Evolutionary conservation across 805 yeast genomes (phyloP).

Genomic region (Teunomyces stri): DNA sequence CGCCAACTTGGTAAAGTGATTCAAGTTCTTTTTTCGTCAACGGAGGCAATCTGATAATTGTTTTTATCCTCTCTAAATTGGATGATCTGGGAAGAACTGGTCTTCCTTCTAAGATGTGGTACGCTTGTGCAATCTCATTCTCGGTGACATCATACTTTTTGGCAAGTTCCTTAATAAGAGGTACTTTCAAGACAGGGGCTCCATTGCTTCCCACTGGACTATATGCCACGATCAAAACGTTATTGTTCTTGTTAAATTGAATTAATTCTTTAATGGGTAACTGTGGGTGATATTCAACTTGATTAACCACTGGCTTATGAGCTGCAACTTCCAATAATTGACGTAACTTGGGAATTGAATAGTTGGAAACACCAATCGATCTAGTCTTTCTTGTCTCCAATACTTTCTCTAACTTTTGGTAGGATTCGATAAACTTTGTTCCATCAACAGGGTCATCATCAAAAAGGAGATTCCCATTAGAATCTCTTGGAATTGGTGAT

Average conservation of each 20-base stretch:
- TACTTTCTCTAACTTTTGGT: slow-evolving; percentile 29
- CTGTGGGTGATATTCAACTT: slow-evolving; percentile 41
- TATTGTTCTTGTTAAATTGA: slow-evolving; percentile 33
- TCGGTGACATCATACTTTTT: slow-evolving; percentile 50
- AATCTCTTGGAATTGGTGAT: slow-evolving; percentile 36
- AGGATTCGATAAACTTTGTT: slow-evolving; percentile 27
- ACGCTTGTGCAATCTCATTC: slow-evolving; percentile 60
- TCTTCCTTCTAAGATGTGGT: slow-evolving; percentile 59
- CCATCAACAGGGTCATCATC: slow-evolving; percentile 37
- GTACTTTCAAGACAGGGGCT: slow-evolving; percentile 59
- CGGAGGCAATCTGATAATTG: slow-evolving; percentile 32
- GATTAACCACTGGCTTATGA: slow-evolving; percentile 53
- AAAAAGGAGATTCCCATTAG: slow-evolving; percentile 30
- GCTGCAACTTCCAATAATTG: slow-evolving; percentile 35
- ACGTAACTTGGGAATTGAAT: slow-evolving; percentile 26
- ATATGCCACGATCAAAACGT: slow-evolving; percentile 49
- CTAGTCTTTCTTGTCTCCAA: slow-evolving; percentile 35
- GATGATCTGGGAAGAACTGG: slow-evolving; percentile 68
- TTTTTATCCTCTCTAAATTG: slow-evolving; percentile 58
- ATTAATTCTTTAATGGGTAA: slow-evolving; percentile 40
- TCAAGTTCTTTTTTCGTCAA: slow-evolving; percentile 37
- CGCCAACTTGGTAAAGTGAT: slow-evolving; percentile 29
- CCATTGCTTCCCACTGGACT: slow-evolving; percentile 66
- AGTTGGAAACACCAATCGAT: slow-evolving; percentile 62
- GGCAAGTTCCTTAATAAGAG: slow-evolving; percentile 52